A percentile compares a stretch with the other conserved stretches of the same genome.
These are phyloP conservation scores for Gaeumannomyces sp. DNA, from an alignment of 2,329 filamentous ascomycete genomes.

Conservation along the genomic window DNA sequence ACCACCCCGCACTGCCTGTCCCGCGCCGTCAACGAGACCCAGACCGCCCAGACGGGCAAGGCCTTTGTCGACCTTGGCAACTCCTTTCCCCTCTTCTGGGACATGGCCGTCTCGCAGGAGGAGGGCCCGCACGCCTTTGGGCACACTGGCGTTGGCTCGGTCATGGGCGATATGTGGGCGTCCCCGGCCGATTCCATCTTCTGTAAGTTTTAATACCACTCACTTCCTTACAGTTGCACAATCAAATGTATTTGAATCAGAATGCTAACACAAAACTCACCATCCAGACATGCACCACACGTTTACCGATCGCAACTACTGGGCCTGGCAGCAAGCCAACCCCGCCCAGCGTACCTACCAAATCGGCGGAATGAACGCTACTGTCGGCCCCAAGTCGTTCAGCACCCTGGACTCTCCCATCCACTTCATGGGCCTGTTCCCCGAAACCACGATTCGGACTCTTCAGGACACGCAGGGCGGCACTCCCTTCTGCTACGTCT, in stretches of 20 bases:
- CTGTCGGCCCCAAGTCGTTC: neutral
- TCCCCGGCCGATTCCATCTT: constrained; percentile 6
- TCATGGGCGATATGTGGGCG: constrained; percentile 7
- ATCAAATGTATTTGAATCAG: too few species aligned
- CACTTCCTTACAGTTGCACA: too few species aligned
- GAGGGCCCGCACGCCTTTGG: constrained; percentile 3
- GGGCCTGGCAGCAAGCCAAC: constrained; percentile 6
- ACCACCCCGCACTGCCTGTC: constrained; percentile 10
- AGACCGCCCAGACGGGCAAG: constrained; percentile 2
- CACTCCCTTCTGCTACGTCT: constrained; percentile 4
- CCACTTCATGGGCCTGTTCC: constrained; percentile 4
- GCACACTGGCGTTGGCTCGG: neutral
- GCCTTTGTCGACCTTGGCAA: constrained; percentile 7
- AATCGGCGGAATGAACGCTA: constrained; percentile 2
- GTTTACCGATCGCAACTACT: constrained; percentile 3
- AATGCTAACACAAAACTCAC: neutral
- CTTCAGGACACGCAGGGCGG: constrained; percentile 5
- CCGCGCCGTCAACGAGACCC: constrained; percentile 7
- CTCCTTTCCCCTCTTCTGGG: neutral
- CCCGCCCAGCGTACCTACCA: neutral
- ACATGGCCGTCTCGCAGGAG: constrained; percentile 6
- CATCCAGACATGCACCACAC: constrained; percentile 6
- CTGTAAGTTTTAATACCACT: neutral
- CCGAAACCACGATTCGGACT: neutral
- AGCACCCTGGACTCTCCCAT: constrained; percentile 4